A percentile compares a stretch with the other conserved stretches of the same genome.
Evolutionary conservation across 2,329 filamentous ascomycete species (phyloP).

Genomic region (Parastagonospora nodorum): DNA sequence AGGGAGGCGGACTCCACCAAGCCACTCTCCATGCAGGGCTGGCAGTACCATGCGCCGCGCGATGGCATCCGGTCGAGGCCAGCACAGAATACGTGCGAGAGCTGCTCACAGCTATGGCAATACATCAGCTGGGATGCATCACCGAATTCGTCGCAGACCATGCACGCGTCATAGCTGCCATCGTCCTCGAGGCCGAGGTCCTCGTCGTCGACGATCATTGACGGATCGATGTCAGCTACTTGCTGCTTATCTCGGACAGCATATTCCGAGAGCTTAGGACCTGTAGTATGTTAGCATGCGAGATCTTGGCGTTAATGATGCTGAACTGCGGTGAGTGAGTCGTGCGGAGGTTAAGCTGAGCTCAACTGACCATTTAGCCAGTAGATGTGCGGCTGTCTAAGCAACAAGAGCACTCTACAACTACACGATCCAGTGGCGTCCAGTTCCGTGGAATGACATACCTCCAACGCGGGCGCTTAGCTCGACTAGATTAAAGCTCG

Average conservation of each 20-base stretch:
- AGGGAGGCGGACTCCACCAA: conserved; percentile 45
- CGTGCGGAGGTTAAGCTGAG: conserved; percentile 27
- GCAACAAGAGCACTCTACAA: conserved; percentile 21
- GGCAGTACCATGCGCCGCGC: conserved; percentile 83
- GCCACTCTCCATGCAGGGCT: conserved; percentile 66
- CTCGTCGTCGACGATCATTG: conserved; percentile 72
- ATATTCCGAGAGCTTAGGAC: conserved; percentile 63
- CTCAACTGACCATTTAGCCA: conserved; percentile 39
- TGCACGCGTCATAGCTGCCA: conserved; percentile 67
- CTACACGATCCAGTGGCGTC: conserved; percentile 19
- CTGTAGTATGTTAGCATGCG: conserved; percentile 45
- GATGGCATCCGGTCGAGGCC: conserved; percentile 77
- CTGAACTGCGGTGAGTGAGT: conserved; percentile 2
- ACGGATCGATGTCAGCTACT: conserved; percentile 85
- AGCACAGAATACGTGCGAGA: conserved; percentile 91
- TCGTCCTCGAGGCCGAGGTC: conserved; percentile 61
- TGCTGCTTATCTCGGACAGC: conserved; percentile 82
- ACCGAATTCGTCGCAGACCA: conserved; percentile 80
- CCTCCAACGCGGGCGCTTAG: conserved; percentile 80
- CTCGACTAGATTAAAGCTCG: conserved; percentile 86
- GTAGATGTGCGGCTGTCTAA: conserved; percentile 20
- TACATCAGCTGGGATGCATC: conserved; percentile 84
- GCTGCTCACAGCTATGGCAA: conserved; percentile 87
- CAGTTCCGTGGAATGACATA: conserved; percentile 50
- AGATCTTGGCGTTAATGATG: conserved; percentile 6